Evolutionary conservation across 1,284 basidiomycete species (phyloP).

Genomic region (Amanita bisporigera): DNA sequence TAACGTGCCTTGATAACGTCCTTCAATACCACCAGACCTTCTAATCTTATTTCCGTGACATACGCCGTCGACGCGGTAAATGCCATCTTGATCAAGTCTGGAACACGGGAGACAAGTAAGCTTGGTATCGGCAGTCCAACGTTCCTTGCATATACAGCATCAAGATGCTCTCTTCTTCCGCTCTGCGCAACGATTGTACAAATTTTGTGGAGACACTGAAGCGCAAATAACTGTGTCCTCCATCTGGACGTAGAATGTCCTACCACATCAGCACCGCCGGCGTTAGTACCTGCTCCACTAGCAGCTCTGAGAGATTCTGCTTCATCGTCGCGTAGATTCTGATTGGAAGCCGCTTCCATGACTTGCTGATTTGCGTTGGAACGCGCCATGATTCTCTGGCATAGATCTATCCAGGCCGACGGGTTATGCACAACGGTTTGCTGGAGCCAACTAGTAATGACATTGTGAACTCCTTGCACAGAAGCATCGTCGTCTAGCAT

Average conservation of each 20-base stretch:
- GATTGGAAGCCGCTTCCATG: slow-evolving; percentile 58
- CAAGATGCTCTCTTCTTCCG: slow-evolving; percentile 82
- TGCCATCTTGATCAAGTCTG: slow-evolving; percentile 96
- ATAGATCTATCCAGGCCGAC: slow-evolving; percentile 97
- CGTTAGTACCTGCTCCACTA: slow-evolving; percentile 46
- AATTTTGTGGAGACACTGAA: slow-evolving; percentile 92
- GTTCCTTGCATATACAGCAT: slow-evolving; percentile 67
- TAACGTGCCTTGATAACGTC: slow-evolving; percentile 86
- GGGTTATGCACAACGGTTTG: slow-evolving; percentile 95
- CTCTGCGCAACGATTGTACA: slow-evolving; percentile 77
- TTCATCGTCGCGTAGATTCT: slow-evolving; percentile 87
- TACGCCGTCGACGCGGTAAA: slow-evolving; percentile 97
- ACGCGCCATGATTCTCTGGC: slow-evolving; percentile 94
- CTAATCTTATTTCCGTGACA: slow-evolving; percentile 94
- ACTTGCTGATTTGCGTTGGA: slow-evolving; percentile 83
- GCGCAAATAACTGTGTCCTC: slow-evolving; percentile 96
- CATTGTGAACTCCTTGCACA: slow-evolving; percentile 93
- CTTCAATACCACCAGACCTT: slow-evolving; percentile 87
- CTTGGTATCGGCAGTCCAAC: slow-evolving; percentile 54
- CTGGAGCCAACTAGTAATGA: slow-evolving; percentile 94
- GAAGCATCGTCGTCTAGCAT: slow-evolving; percentile 95
- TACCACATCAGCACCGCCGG: slow-evolving; percentile 28
- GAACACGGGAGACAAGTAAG: slow-evolving; percentile 80
- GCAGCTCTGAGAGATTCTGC: slow-evolving; percentile 78
- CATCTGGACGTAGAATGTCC: slow-evolving; percentile 77